Base-by-base conservation (phyloP, 2,329 filamentous ascomycete species). In the Hymenoscyphus repandus region DNA sequence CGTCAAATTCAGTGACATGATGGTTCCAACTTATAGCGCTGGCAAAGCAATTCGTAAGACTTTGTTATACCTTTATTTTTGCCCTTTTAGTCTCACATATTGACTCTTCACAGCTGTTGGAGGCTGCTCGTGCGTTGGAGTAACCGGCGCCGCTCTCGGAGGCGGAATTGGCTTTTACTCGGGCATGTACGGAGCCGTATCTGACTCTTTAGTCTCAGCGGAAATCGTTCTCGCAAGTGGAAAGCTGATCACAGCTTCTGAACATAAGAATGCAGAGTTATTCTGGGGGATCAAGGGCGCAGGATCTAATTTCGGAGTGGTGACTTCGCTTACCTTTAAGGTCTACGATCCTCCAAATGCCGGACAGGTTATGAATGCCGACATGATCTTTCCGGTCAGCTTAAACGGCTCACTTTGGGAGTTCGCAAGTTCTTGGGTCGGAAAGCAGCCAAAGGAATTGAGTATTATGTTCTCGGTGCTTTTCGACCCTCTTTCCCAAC, bases 211-310 rank as follows among this genome's bases (percentile, higher is more conserved):
- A 12, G 10, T 34, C 7, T 71, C 76, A 54, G 76, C 69, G 49
- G 55, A 62, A 39, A 60, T 66, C 22, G 66, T 67, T 13, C 55
- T 64, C 31, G 59, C 62, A 27, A 51, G 63, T 44, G 66, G 65
- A n/a, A 50, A 47, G 11, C 52, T 66, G 32, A 52, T 59, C 9
- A 53, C 42, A 2, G 54, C 51, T 3, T 57, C 59, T 10, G 51
- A 55, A n/a, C 46, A 43, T 4, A 31, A 60, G n/a, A 55, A 67
- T 31, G 40, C 53, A 6, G 65, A 68, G 42, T 49, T 68, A 11
- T 68, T 64, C 53, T 68, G 57, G 57, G 65, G 62, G 17, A 50
- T 66, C n/a, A 60, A 59, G 45, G 65, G 65, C 18, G 65, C 64
- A 22, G 65, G 64, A 17, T 54, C 12, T 11, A 42, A 39, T 20